Evolutionary conservation across 2,329 filamentous ascomycete genomes (phyloP), one percentile per base, ranked within the genome.

Genomic region (Colletotrichum scovillei): DNA sequence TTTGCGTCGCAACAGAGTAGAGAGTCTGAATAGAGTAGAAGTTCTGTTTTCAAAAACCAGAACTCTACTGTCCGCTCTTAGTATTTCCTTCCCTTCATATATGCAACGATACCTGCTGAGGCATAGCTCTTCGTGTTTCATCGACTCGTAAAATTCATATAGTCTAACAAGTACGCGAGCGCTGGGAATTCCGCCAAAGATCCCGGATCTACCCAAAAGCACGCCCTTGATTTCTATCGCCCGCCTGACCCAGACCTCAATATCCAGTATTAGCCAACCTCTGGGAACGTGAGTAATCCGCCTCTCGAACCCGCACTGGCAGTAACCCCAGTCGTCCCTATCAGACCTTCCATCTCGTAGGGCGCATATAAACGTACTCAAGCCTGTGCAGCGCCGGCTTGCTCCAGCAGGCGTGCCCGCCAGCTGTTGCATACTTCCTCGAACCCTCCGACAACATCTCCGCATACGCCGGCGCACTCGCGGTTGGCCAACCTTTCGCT

Each of bases 381-480:
- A 42, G 83, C 85, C 73, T 84, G 83, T 3, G 82, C 80, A 30
- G 86, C 82, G 76, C 89, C 88, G n/a, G 88, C 89, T 79, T 91
- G 89, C 16, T 89, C 91, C 73, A 95, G 88, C 60, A 97, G 84
- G 76, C 93, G 90, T 79, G 92, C 91, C 80, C 95, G 90, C 93
- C 95, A 97, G 69, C 91, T 90, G 70, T 95, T 92, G 83, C 95
- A 98, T 1, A 96, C 92, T 80, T 95, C 92, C 82, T 98, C 96
- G 79, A 99, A 98, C 0, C 97, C 97, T 58, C 93, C 92, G 42
- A 98, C 92, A 1, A 99, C 95, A 74, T 97, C 95, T 5, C 92
- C 89, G 82, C 97, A 98, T 16, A 96, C 93, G 26, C 88, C 88
- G 8, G 94, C 95, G 75, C 95, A 97, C 81, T 97, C 95, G 67